Conservation (phyloP, 2,329 filamentous ascomycete genomes). For the Monosporascus cannonballus region DNA sequence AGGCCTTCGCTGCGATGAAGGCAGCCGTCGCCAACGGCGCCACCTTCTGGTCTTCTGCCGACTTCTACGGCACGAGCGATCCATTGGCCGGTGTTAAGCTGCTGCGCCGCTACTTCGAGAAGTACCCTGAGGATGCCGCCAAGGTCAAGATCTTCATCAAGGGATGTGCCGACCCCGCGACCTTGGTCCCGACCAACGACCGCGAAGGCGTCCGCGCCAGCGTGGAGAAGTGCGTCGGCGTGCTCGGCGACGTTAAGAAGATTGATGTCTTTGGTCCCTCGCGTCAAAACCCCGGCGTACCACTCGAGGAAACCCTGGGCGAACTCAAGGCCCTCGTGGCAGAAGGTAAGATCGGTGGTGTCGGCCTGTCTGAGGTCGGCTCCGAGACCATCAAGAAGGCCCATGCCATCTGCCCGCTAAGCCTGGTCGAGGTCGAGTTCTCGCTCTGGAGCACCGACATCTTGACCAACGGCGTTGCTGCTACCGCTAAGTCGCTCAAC, state of each 20-base stretch:
- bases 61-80: constrained; percentile 40
- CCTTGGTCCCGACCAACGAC: constrained; percentile 31
- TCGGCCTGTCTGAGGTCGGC: constrained; percentile 28
- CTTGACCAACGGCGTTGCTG: constrained; percentile 50
- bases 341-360: constrained; percentile 22
- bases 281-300: constrained; percentile 34
- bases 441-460: constrained; percentile 51
- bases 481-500: constrained; percentile 46
- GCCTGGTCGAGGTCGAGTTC: constrained; percentile 55
- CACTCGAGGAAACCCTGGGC: constrained; percentile 26
- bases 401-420: constrained; percentile 47
- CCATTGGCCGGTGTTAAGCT: constrained; percentile 38
- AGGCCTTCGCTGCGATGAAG: constrained; percentile 33
- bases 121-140: constrained; percentile 42
- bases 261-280: constrained; percentile 45
- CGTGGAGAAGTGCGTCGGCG: constrained; percentile 37
- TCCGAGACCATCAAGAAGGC: constrained; percentile 34
- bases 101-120: constrained; percentile 42
- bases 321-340: constrained; percentile 23
- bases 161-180: constrained; percentile 31
- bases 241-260: constrained; percentile 37
- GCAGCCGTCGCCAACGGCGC: constrained; percentile 31
- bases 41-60: constrained; percentile 43
- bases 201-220: constrained; percentile 33
- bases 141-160: constrained; percentile 48